A percentile compares a stretch with the other conserved stretches of the same genome.
Evolutionary conservation across 2,329 filamentous ascomycete genomes (phyloP).

Genomic region (Clarireedia monteithiana): DNA sequence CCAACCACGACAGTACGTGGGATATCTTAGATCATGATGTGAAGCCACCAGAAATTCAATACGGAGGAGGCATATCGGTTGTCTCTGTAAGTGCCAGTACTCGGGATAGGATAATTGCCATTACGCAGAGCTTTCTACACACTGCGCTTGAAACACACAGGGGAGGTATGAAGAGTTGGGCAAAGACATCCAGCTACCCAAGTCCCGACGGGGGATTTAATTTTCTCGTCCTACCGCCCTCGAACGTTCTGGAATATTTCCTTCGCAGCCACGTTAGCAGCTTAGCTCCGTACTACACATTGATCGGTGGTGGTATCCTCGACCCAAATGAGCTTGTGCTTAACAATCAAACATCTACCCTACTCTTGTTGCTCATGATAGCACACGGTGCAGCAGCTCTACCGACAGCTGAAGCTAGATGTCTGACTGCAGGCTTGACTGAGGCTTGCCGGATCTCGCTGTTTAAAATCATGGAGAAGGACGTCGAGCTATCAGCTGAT

Average conservation of each 20-base stretch:
- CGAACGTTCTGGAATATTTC: slow-evolving; percentile 60
- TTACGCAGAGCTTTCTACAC: slow-evolving; percentile 62
- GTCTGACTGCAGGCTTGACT: slow-evolving; percentile 57
- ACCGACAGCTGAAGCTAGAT: slow-evolving; percentile 55
- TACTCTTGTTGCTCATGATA: slow-evolving; percentile 64
- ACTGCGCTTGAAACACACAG: slow-evolving; percentile 63
- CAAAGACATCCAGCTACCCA: slow-evolving; percentile 24
- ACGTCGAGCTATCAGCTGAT: slow-evolving; percentile 60
- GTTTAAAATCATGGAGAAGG: slow-evolving; percentile 65
- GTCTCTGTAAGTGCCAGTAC: slow-evolving; percentile 42
- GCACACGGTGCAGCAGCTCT: slow-evolving; percentile 62
- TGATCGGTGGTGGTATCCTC: slow-evolving; percentile 50
- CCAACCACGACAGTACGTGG: slow-evolving; percentile 42
- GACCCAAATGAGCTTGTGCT: slow-evolving; percentile 62
- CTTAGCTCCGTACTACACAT: slow-evolving; percentile 58
- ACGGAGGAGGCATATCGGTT: slow-evolving; percentile 29
- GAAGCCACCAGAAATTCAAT: slow-evolving; percentile 15
- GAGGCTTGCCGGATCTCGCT: slow-evolving; percentile 66
- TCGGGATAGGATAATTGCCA: slow-evolving; percentile 62
- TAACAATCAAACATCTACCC: slow-evolving; percentile 56
- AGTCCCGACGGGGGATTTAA: slow-evolving; percentile 43
- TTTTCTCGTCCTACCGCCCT: slow-evolving; percentile 59
- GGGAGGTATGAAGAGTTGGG: slow-evolving; percentile 31
- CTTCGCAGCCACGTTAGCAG: slow-evolving; percentile 58
- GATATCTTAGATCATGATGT: slow-evolving; percentile 34